Evolutionary conservation across 257 asterid species (phyloP), one percentile per base, ranked within the genome.

Genomic region (Primulina huaijiensis): DNA sequence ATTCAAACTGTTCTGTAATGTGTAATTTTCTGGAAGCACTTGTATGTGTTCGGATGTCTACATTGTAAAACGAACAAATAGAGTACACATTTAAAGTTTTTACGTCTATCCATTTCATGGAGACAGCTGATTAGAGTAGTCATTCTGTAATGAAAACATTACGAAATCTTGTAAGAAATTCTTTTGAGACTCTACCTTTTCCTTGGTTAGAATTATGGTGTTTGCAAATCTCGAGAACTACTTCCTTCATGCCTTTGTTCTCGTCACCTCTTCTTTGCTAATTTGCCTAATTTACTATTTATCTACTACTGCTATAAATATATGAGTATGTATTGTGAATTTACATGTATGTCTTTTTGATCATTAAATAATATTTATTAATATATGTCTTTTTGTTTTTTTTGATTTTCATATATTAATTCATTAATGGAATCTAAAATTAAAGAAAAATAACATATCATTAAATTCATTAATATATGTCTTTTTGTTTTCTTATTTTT

Each of bases 1-100:
- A 53, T 59, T 61, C 20, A 7, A n/a, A 30, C 6, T 50, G 14
- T 64, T 7, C 55, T 40, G 59, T 67, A 30, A 52, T 62, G 60
- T 69, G 46, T 20, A 67, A 67, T 20, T 30, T 69, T 37, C 38
- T 30, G n/a, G 67, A 23, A 17, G 27, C 30, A 7, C 43, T 56
- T 43, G 30, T 1, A 52, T 23, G 30, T 29, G 58, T 46, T 60
- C n/a, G 16, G 40, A 23, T 56, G 61, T 23, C 64, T 30, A 34
- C 14, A n/a, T 59, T 31, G 8, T 75, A 59, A 34, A 35, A 33
- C 50, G 16, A 20, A 20, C 14, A 21, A 5, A 27, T 25, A 6
- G 23, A 63, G 29, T 25, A 23, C 58, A 33, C 14, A 27, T 38
- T 29, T 5, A 37, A 9, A 27, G 16, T 38, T 4, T 29, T 60